Conservation (phyloP, 768 basidiomycete species). For the Pleurotus cornucopiae region DNA sequence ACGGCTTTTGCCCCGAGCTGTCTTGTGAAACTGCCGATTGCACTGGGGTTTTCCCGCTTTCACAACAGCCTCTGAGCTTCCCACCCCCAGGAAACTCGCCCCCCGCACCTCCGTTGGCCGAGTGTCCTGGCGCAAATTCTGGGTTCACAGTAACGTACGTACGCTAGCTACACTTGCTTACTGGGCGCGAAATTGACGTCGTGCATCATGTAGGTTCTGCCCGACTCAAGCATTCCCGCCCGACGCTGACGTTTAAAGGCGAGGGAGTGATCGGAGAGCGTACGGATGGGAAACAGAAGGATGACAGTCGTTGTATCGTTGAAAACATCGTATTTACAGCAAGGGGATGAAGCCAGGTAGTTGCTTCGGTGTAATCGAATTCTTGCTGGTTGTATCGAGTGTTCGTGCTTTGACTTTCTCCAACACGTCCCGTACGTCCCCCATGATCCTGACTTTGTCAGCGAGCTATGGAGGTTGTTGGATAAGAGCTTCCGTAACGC, state of each 20-base stretch:
- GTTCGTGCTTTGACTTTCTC: slow-evolving; percentile 19
- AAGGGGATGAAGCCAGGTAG: too few species aligned
- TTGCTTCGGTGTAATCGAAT: not conserved
- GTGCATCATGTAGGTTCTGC: slow-evolving; percentile 10
- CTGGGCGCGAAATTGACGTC: not conserved
- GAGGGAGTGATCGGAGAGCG: too few species aligned
- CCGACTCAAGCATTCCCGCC: slow-evolving; percentile 19
- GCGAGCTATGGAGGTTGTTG: slow-evolving; percentile 28
- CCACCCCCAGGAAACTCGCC: not conserved
- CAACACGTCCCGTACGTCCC: slow-evolving; percentile 24
- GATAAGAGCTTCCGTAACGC: not conserved
- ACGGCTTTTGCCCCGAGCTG: slow-evolving; percentile 15
- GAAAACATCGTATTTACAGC: too few species aligned
- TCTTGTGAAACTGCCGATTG: slow-evolving; percentile 10
- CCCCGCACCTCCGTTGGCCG: not conserved
- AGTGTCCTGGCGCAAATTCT: not conserved
- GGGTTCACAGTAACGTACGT: slow-evolving; percentile 15
- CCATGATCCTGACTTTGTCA: slow-evolving; percentile 41
- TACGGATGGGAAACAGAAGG: too few species aligned
- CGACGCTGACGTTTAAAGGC: not conserved
- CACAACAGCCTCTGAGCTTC: not conserved
- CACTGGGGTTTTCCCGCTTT: not conserved
- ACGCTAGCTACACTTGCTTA: not conserved
- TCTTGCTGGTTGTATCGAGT: slow-evolving; percentile 14
- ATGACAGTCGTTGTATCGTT: too few species aligned